These are phyloP conservation scores for Chaetomium strumarium DNA, from an alignment of 2,329 filamentous ascomycete species.

Conservation along the genomic window DNA sequence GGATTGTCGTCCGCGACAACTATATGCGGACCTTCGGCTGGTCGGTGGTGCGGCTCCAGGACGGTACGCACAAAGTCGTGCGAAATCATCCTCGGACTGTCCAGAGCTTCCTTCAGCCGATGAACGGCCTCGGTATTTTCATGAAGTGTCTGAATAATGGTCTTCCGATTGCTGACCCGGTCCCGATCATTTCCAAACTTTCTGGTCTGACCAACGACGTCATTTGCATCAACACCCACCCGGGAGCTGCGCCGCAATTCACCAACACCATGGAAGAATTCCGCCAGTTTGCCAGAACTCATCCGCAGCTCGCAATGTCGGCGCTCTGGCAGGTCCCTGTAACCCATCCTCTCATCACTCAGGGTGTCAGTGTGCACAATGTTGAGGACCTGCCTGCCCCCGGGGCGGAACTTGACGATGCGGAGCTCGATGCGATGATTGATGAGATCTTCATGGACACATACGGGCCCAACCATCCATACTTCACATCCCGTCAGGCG, in stretches of 20 bases:
- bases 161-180: slow-evolving; percentile 15
- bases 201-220: slow-evolving; percentile 17
- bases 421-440: slow-evolving; percentile 13
- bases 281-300: slow-evolving; percentile 10
- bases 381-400: neutral
- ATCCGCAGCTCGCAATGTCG: slow-evolving; percentile 16
- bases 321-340: slow-evolving; percentile 12
- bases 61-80: slow-evolving; percentile 15
- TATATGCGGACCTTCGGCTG: slow-evolving; percentile 21
- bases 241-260: neutral
- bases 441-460: slow-evolving; percentile 3
- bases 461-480: neutral
- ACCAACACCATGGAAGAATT: slow-evolving; percentile 9
- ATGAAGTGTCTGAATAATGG: slow-evolving; percentile 19
- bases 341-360: slow-evolving; percentile 5
- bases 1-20: slow-evolving; percentile 15
- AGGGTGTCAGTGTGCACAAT: slow-evolving; percentile 9
- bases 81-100: slow-evolving; percentile 7
- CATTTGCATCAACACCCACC: slow-evolving; percentile 21
- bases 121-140: slow-evolving; percentile 20
- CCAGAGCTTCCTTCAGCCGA: slow-evolving; percentile 15
- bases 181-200: slow-evolving; percentile 18
- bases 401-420: neutral
- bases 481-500: neutral
- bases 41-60: slow-evolving; percentile 11